These are phyloP conservation scores for Fusarium tricinctum DNA, from an alignment of 2,329 filamentous ascomycete species.

Conservation along the genomic window DNA sequence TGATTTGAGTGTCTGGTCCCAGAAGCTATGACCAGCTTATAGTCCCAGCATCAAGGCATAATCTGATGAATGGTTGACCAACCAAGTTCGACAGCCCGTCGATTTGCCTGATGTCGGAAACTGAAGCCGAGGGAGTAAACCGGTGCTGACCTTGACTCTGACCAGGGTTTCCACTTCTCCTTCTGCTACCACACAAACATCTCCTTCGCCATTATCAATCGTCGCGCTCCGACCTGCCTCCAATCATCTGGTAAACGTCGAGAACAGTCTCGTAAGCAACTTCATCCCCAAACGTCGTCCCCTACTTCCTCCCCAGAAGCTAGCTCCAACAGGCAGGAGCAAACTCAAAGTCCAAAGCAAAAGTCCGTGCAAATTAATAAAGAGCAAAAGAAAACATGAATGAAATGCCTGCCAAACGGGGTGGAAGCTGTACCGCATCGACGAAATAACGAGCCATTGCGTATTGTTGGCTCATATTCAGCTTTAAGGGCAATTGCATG, in stretches of 20 bases:
- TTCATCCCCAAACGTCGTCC: constrained; percentile 18
- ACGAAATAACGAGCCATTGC: constrained; percentile 45
- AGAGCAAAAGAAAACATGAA: constrained; percentile 50
- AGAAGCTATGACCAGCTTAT: neutral
- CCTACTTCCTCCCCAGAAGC: constrained; percentile 57
- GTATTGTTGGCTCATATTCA: constrained; percentile 24
- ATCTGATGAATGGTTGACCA: neutral
- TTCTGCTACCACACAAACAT: constrained; percentile 14
- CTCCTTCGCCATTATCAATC: constrained; percentile 14
- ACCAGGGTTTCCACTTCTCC: constrained; percentile 14
- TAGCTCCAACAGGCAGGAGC: constrained; percentile 45
- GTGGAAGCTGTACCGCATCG: constrained; percentile 58
- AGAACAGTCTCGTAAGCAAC: constrained; percentile 21
- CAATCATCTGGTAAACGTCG: constrained; percentile 2
- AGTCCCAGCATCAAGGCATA: neutral
- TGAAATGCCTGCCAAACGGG: constrained; percentile 48
- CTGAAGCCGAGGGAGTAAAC: constrained; percentile 16
- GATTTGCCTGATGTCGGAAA: constrained; percentile 16
- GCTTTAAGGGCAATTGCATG: constrained; percentile 35
- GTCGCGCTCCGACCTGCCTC: neutral
- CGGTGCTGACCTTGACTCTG: constrained; percentile 34
- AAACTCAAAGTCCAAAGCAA: constrained; percentile 48
- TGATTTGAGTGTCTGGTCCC: constrained; percentile 1
- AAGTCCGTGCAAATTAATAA: constrained; percentile 37
- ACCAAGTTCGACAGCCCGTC: constrained; percentile 9